Evolutionary conservation across 2,329 filamentous ascomycete genomes (phyloP), one percentile per base, ranked within the genome.

Genomic region (Ophiocordyceps camponoti-leonardi): DNA sequence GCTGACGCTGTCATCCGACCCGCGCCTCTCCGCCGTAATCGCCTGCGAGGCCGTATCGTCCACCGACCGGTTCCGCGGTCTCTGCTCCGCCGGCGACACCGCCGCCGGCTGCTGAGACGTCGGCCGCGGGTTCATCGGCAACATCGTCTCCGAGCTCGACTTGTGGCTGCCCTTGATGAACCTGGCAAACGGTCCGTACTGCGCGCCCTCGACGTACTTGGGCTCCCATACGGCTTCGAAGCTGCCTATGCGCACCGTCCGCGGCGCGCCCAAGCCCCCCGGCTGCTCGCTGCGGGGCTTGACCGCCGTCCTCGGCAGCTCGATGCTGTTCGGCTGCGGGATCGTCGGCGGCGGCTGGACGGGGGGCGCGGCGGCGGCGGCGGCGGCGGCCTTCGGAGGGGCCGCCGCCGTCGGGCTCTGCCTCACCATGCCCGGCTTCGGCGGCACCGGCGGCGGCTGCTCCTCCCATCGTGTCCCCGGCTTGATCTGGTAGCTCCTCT

Each of bases 1-100:
- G 62, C 84, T 94, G 41, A 85, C 80, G 54, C 81, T 86, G 26
- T 74, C 79, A 51, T 79, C 77, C 0, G 80, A 83, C 18, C 65
- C 0, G 80, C 83, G 19, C 65, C 68, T 11, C 67, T 72, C 2
- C 79, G 72, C 47, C 66, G 64, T 18, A 7, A 18, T 7, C 16
- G 14, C 16, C 16, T n/a, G 14, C 14, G 7, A 37, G 11, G 26
- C 26, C 26, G 33, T n/a, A 33, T 52, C 48, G 16, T 61, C 56
- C 16, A 52, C 51, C 6, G 58, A 56, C 11, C 51, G 49, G 20
- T 53, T 56, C 8, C 52, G 54, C 2, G 26, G 26, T 22, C 53
- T 55, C 33, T 13, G 13, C 31, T 13, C 31, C 12, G 13, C 31
- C 31, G 11, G 12, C 11, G 30, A n/a, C n/a, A n/a, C 30, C 31